phyloP scores from a whole-genome alignment of 352 stramenopile species.

The Globisporangium paddicum region DNA sequence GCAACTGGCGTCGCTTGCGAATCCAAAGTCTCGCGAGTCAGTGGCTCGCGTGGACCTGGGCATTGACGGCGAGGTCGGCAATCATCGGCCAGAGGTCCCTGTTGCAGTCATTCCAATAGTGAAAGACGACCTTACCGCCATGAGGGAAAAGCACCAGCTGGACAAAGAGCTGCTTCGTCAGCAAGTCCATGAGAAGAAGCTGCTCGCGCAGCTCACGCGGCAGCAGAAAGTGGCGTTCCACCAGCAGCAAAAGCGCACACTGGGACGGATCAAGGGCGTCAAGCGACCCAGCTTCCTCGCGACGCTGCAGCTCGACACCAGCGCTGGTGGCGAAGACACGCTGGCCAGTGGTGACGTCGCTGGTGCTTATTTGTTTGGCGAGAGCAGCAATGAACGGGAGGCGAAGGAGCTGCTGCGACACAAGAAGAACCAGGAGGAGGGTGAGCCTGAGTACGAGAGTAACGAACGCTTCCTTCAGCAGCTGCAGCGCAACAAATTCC shows the following conservation, averaged over 20 bases:
- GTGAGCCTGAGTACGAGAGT: neutral
- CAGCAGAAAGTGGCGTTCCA: constrained; percentile 17
- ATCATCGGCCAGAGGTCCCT: neutral
- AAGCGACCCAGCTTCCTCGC: constrained; percentile 25
- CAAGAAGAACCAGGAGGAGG: neutral
- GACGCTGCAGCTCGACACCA: constrained; percentile 22
- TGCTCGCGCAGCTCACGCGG: constrained; percentile 9
- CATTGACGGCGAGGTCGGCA: neutral
- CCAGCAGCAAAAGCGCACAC: constrained; percentile 17
- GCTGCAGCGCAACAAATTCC: constrained; percentile 11
- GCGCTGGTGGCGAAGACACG: neutral
- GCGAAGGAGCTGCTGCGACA: neutral
- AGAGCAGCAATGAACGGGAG: neutral
- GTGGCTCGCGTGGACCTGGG: constrained; percentile 7
- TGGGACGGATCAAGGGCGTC: constrained; percentile 8
- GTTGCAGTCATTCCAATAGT: neutral
- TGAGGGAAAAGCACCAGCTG: constrained; percentile 1
- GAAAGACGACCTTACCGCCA: neutral
- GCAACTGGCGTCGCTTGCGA: neutral
- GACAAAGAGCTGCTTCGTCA: constrained; percentile 9
- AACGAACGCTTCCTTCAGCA: constrained; percentile 1
- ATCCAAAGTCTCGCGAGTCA: neutral
- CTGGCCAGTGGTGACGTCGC: neutral
- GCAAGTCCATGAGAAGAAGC: constrained; percentile 13
- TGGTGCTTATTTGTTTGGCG: neutral